Base-by-base conservation (phyloP, 768 basidiomycete genomes). In the Lentinula guzmanii region DNA sequence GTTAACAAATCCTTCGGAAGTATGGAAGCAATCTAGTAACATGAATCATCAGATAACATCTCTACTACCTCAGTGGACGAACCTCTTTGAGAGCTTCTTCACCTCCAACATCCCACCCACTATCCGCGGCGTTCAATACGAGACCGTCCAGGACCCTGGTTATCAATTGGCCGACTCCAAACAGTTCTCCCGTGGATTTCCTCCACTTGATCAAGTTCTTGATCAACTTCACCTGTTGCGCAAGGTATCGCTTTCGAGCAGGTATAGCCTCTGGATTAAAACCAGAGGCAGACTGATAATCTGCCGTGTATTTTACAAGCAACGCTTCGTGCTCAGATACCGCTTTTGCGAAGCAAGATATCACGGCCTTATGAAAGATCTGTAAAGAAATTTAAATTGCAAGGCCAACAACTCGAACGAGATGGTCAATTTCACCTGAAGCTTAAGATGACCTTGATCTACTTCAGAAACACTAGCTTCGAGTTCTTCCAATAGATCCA, bases 61-160 rank as follows among this genome's bases (percentile, higher is more conserved):
- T 13, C n/a, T 7, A 15, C 9, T 33, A 48, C 15, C 16, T 31
- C 6, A 43, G 1, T n/a, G 31, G 31, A 8, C 60, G 31, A n/a
- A 60, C 59, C 48, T 52, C 52, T 34, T 43, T 76, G 61, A 83
- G 75, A 62, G 83, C 73, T 42, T 84, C 84, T 70, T 87, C 81
- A 2, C 93, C 93, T 10, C 95, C 93, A 41, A 91, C 89, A 46
- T 93, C 91, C 95, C 94, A 97, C 8, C 89, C 90, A 60, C 79
- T 81, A 63, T 85, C 80, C 5, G 93, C 87, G 34, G 91, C 77
- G 5, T 82, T 84, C 54, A 89, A 67, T 46, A 95, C 79, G 63
- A 80, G 81, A 18, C 80, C 75, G 21, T 81, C 81, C 8, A 91
- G 77, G 15, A 94, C 71, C 64, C 77, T 79, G 13, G 73, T 78